A percentile compares a stretch with the other conserved stretches of the same genome.
Conservation (phyloP, 306 rosid species). For the Ormosia semicastrata region DNA sequence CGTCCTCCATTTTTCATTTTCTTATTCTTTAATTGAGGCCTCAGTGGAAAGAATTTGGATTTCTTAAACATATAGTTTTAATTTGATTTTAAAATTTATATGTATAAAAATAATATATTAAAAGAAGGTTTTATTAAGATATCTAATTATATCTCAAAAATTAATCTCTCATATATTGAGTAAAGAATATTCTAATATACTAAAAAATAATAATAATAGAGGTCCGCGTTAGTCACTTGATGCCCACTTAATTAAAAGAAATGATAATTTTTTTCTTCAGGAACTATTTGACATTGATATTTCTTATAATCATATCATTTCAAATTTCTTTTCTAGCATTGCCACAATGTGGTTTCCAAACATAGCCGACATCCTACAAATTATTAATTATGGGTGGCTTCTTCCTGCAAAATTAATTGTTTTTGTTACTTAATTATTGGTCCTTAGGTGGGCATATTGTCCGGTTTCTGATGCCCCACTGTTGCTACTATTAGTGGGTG, state of each 20-base stretch:
- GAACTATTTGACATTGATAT: neutral
- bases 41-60: no score
- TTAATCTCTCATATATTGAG: no score
- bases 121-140: no score
- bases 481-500: neutral
- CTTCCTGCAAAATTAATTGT: constrained; percentile 7
- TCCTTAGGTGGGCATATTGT: constrained; percentile 20
- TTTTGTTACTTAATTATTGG: constrained; percentile 24
- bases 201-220: neutral
- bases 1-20: neutral
- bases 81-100: no score
- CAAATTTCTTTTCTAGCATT: neutral
- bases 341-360: constrained; percentile 19
- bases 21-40: neutral
- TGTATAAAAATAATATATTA: no score
- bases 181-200: no score
- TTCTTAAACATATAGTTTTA: no score
- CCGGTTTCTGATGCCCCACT: constrained; percentile 19
- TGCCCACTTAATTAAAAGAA: constrained; percentile 6
- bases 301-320: neutral
- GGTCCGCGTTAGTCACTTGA: neutral
- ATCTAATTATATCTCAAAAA: no score
- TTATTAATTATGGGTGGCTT: constrained; percentile 6
- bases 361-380: constrained; percentile 13
- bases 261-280: neutral